Conservation (phyloP, 2,329 filamentous ascomycete genomes). For the Didymosphaeria variabile region DNA sequence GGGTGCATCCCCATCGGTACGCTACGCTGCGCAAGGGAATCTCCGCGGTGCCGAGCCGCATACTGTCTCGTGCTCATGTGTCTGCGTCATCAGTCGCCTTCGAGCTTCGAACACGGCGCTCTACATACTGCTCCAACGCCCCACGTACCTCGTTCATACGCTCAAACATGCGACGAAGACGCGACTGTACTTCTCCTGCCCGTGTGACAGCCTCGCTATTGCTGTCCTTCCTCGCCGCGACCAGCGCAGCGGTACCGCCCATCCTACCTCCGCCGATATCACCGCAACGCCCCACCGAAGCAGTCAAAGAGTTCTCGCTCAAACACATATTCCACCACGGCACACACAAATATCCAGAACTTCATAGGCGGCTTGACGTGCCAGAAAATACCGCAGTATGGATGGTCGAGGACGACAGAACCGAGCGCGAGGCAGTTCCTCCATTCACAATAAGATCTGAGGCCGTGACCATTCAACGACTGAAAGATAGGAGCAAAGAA, state of each 20-base stretch:
- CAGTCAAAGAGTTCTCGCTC: slow-evolving; percentile 57
- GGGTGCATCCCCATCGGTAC: slow-evolving; percentile 1
- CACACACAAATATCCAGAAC: slow-evolving; percentile 75
- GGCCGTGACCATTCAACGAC: slow-evolving; percentile 76
- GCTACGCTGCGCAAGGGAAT: slow-evolving; percentile 16
- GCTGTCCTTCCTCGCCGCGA: slow-evolving; percentile 72
- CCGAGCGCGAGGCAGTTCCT: slow-evolving; percentile 51
- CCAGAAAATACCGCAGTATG: slow-evolving; percentile 68
- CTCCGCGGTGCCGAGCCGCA: background rate
- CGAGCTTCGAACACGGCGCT: background rate
- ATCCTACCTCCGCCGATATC: slow-evolving; percentile 35
- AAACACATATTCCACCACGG: slow-evolving; percentile 95
- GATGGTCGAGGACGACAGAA: slow-evolving; percentile 67
- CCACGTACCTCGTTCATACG: background rate
- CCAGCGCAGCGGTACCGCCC: slow-evolving; percentile 49
- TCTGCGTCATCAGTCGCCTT: slow-evolving; percentile 5
- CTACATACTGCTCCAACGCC: background rate
- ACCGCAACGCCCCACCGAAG: slow-evolving; percentile 28
- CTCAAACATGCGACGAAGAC: slow-evolving; percentile 40
- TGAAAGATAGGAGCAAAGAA: slow-evolving; percentile 78
- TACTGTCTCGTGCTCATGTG: slow-evolving; percentile 3
- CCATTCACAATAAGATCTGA: slow-evolving; percentile 67
- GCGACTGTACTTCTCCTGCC: slow-evolving; percentile 61
- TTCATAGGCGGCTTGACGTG: slow-evolving; percentile 82
- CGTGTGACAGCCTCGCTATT: slow-evolving; percentile 71